These are phyloP conservation scores for Lathyrus sativus DNA, from an alignment of 306 rosid species.

Conservation along the genomic window DNA sequence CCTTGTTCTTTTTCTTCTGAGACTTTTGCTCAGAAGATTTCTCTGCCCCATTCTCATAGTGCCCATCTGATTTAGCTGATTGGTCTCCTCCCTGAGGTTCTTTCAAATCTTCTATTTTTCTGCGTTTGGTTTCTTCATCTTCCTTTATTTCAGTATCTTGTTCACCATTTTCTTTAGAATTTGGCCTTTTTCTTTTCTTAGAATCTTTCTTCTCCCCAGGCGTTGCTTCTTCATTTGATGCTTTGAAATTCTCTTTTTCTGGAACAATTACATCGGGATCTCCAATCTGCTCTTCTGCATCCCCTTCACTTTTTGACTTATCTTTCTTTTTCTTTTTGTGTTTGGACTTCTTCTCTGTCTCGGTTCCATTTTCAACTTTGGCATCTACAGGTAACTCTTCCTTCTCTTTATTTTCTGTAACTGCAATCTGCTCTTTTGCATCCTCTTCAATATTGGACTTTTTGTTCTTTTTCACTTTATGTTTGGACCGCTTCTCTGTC, in stretches of 20 bases:
- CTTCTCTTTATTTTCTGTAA: slow-evolving; percentile 37
- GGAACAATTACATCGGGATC: slow-evolving; percentile 38
- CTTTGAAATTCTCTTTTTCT: slow-evolving; percentile 36
- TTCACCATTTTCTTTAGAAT: slow-evolving; percentile 52
- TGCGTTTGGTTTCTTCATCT: slow-evolving; percentile 62
- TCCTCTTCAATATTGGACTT: slow-evolving; percentile 41
- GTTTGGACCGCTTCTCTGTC: slow-evolving; percentile 53
- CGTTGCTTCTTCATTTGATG: slow-evolving; percentile 39
- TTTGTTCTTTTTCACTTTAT: slow-evolving; percentile 58
- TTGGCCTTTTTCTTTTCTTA: slow-evolving; percentile 69
- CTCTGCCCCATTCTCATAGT: slow-evolving; percentile 45
- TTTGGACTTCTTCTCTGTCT: slow-evolving; percentile 53
- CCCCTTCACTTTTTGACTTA: slow-evolving; percentile 41
- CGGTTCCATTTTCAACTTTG: slow-evolving; percentile 38
- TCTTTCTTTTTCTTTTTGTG: slow-evolving; percentile 61
- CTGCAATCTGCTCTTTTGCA: slow-evolving; percentile 43
- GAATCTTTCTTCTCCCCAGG: slow-evolving; percentile 49
- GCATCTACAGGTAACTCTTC: slow-evolving; percentile 38
- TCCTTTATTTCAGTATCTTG: slow-evolving; percentile 43
- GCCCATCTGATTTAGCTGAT: slow-evolving; percentile 39
- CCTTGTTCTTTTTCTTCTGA: slow-evolving; percentile 55
- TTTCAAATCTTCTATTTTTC: slow-evolving; percentile 48
- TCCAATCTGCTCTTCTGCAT: slow-evolving; percentile 45
- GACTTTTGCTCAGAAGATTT: slow-evolving; percentile 49
- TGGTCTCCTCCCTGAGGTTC: slow-evolving; percentile 44